Evolutionary conservation across 768 basidiomycete species (phyloP), one percentile per base, ranked within the genome.

Genomic region (Serendipita sp.): DNA sequence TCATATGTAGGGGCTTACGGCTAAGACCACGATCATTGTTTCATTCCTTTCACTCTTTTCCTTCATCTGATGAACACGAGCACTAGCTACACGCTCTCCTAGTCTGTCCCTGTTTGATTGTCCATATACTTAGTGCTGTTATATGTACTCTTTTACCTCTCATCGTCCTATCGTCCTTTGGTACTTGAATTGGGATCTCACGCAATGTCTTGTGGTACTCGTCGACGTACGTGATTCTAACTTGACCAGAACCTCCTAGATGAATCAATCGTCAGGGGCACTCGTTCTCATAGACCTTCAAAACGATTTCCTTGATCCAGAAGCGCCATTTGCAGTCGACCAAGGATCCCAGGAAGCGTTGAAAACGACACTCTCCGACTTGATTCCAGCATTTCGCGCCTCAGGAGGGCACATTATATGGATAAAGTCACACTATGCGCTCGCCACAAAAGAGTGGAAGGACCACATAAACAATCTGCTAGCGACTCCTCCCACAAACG

Each of bases 321-420:
- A 10, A 23, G 55, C 55, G 27, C 55, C 55, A 33, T 60, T 60
- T 34, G 8, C 27, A 36, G 36, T 60, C 33, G 27, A 60, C n/a
- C 55, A 23, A 37, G 55, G 33, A 10, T 36, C 55, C 10, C 55
- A 36, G 16, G 55, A 60, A 33, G 4, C 36, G 27, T 8, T 60
- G n/a, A 27, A 60, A 60, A 27, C 18, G 29, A 60, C 27, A 2
- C 18, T 60, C 11, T 33, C 55, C 27, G 8, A n/a, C 13, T 34
- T 60, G 8, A 34, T 60, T 11, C 55, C 55, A 4, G 10, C 55
- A 31, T 60, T 60, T 36, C 55, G 55, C 4, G 18, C 55, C 5
- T 27, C 55, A n/a, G 55, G 55, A 36, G 55, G 55, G 31, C 55
- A 60, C 34, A 60, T 60, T 36, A 33, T 60, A 8, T 60, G 55